Conservation (phyloP, 164 flowering plant genomes). For the Warburgia ugandensis region DNA sequence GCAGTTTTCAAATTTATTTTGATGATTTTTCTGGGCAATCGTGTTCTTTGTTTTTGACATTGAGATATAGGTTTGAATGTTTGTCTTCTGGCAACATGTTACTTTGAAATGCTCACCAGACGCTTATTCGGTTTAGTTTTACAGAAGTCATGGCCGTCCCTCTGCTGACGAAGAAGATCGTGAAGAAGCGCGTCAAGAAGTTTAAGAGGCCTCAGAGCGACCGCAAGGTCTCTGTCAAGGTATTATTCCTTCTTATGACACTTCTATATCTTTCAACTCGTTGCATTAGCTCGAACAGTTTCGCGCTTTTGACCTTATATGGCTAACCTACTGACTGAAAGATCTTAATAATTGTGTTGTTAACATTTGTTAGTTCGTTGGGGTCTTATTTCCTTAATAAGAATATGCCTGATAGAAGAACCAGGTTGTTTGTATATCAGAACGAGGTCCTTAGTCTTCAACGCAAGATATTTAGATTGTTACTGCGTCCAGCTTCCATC, state of each 20-base stretch:
- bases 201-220: constrained; percentile 33
- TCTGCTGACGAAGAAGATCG: constrained; percentile 27
- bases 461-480: no score
- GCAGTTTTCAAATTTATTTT: no score
- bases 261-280: background rate
- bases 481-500: no score
- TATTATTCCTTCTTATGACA: constrained; percentile 1
- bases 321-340: background rate
- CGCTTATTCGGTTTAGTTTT: background rate
- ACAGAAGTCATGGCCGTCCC: constrained; percentile 27
- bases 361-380: no score
- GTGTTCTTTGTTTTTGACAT: no score
- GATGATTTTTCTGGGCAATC: no score
- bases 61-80: no score
- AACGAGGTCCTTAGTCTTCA: no score
- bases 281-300: background rate
- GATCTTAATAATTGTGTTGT: no score
- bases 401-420: no score
- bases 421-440: no score
- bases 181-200: constrained; percentile 35
- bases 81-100: background rate
- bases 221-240: constrained; percentile 31
- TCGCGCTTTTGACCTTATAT: background rate
- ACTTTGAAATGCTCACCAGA: background rate
- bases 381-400: no score